Base-by-base conservation (phyloP, 2,329 filamentous ascomycete genomes). In the Arthrobotrys pseudoclavata region DNA sequence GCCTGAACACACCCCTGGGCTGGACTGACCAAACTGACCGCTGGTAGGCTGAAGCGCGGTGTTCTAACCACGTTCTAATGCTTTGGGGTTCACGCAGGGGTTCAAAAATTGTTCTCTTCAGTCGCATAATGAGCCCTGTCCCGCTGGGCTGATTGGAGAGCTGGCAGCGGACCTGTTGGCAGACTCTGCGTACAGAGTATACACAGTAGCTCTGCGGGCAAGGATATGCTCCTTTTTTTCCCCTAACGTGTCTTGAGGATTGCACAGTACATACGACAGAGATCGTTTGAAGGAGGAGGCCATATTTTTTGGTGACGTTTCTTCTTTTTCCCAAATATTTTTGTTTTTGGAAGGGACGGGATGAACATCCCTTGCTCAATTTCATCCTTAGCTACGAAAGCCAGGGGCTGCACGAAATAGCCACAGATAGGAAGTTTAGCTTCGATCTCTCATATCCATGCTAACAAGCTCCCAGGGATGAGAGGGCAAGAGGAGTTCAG, bases 11-110 rank as follows among this genome's bases (percentile, higher is more conserved):
- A 20, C 69, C 69, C 69, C 62, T 74, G 52, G 68, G 60, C 50
- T 64, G 34, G 31, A 52, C 60, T 77, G 74, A 47, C 67, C 45
- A 34, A 42, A 66, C 61, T 76, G 64, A 48, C 64, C 71, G 67
- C 74, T 77, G 74, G 74, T 77, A 71, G 74, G 74, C 67, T 67
- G 74, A 77, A 77, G 74, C 74, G 74, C 67, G 74, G 67, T 29
- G 53, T 62, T 52, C 40, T 42, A 40, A n/a, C 74, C 74, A 77
- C 67, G 74, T 77, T 68, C 66, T 50, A 55, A 70, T 55, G 57
- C 71, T 61, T 68, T 67, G 60, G 61, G 55, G 67, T 63, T 71
- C 74, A 77, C 61, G 67, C 67, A 70, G 74, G 74, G 74, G 71
- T 50, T 34, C 34, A 76, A 69, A 50, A 57, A 53, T 37, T 50